Evolutionary conservation across 2,329 filamentous ascomycete species (phyloP).

Genomic region (Fusarium pseudocircinatum): DNA sequence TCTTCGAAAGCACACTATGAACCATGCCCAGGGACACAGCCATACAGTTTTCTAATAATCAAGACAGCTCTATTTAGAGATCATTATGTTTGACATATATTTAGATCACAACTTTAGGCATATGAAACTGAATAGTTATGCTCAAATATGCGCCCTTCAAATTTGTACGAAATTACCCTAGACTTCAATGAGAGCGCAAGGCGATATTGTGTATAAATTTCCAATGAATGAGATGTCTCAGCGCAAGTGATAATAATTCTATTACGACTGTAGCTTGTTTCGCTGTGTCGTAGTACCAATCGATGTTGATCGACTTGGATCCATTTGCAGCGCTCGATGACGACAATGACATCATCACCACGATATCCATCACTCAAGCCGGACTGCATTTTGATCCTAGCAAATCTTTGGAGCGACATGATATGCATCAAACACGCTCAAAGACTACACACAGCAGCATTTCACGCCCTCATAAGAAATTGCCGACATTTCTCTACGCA

Average conservation of each 20-base stretch:
- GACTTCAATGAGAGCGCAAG: fast-evolving
- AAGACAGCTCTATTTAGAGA: too few relatives aligned
- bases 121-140: too few relatives aligned
- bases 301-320: not conserved
- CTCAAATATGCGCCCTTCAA: not conserved
- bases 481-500: not conserved
- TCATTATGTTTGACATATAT: too few relatives aligned
- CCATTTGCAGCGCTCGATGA: conserved; percentile 4
- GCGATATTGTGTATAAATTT: fast-evolving
- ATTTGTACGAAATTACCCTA: not conserved
- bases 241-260: not conserved
- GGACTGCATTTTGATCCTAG: not conserved
- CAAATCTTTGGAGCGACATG: not conserved
- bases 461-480: fast-evolving
- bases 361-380: not conserved
- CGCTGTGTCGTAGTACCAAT: too few relatives aligned
- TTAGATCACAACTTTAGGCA: too few relatives aligned
- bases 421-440: not conserved
- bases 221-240: fast-evolving
- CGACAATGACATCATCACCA: conserved; percentile 31
- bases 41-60: fast-evolving
- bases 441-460: fast-evolving
- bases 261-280: too few relatives aligned
- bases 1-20: fast-evolving
- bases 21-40: not conserved